Percentiles rank a stretch among this genome's conserved stretches.
Conservation (phyloP, 495 filamentous ascomycete species). For the Hyphodiscus hymeniophilus region DNA sequence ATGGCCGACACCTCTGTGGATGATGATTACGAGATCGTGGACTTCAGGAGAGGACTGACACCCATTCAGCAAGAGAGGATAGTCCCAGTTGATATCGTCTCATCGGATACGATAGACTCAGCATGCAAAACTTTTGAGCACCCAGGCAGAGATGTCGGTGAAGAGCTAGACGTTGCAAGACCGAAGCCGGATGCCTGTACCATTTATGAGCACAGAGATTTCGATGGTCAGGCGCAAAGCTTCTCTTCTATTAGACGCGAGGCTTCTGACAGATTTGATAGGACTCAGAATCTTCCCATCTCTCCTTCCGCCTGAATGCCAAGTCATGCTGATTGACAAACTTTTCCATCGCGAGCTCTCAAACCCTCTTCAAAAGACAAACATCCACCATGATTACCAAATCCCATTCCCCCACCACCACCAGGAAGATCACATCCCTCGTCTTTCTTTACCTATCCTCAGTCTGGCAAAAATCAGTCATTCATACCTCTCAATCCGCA, state of each 20-base stretch:
- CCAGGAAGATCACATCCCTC: not conserved
- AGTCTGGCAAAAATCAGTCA: constrained; percentile 22
- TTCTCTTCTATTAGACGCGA: not conserved
- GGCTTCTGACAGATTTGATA: constrained; percentile 23
- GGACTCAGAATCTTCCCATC: constrained; percentile 69
- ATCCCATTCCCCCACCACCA: constrained; percentile 50
- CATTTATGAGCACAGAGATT: constrained; percentile 21
- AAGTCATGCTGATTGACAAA: constrained; percentile 55
- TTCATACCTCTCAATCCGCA: constrained; percentile 60
- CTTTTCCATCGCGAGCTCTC: constrained; percentile 77
- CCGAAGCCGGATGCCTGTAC: constrained; percentile 8
- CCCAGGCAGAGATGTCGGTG: not conserved
- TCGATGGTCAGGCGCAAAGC: constrained; percentile 11
- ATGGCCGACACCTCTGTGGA: constrained; percentile 35
- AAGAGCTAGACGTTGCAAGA: not conserved
- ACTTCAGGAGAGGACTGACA: constrained; percentile 29
- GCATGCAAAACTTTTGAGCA: constrained; percentile 11
- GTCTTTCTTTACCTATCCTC: constrained; percentile 42
- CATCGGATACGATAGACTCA: constrained; percentile 9
- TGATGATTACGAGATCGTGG: constrained; percentile 39
- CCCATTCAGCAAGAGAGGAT: constrained; percentile 15
- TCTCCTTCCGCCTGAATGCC: constrained; percentile 61
- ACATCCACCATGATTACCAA: constrained; percentile 76
- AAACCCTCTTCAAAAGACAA: constrained; percentile 67
- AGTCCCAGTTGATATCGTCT: constrained; percentile 10